phyloP scores from a whole-genome alignment of 164 flowering plant genomes.

The Vitis labrusca region DNA sequence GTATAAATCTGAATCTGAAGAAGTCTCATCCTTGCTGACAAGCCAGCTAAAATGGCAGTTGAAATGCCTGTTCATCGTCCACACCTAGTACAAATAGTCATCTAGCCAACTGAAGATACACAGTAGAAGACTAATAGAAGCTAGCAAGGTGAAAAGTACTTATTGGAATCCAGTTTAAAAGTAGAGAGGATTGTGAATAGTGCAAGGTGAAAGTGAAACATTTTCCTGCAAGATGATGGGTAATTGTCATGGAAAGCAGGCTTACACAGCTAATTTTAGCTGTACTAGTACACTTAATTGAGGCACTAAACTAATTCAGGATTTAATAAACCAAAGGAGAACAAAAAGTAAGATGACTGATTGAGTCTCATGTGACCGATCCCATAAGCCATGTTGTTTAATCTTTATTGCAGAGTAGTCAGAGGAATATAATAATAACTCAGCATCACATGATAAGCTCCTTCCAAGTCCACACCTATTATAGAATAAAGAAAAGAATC shows the following conservation, averaged over 20 bases:
- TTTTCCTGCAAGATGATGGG: constrained; percentile 20
- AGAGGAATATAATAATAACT: constrained; percentile 29
- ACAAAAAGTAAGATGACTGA: constrained; percentile 15
- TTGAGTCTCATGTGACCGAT: constrained; percentile 35
- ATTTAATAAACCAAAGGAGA: constrained; percentile 6
- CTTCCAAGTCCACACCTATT: constrained; percentile 31
- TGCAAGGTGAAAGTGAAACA: constrained; percentile 2
- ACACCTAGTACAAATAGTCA: background rate
- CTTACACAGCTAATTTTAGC: constrained; percentile 28
- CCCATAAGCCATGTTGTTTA: constrained; percentile 34
- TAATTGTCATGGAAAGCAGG: constrained; percentile 20
- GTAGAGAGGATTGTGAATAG: background rate
- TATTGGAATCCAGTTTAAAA: background rate
- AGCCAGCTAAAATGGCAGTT: background rate
- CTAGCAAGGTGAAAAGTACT: background rate
- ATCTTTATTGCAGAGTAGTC: constrained; percentile 24
- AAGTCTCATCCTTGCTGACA: background rate
- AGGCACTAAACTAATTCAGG: constrained; percentile 8
- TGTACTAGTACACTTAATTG: constrained; percentile 14
- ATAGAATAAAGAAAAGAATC: constrained; percentile 9
- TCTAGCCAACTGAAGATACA: background rate
- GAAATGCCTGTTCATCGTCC: background rate
- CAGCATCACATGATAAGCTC: constrained; percentile 48
- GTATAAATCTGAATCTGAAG: background rate
- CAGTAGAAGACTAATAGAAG: background rate